These are phyloP conservation scores for Magnusiomyces tetraspermus DNA, from an alignment of 1,139 yeast genomes.

Conservation along the genomic window DNA sequence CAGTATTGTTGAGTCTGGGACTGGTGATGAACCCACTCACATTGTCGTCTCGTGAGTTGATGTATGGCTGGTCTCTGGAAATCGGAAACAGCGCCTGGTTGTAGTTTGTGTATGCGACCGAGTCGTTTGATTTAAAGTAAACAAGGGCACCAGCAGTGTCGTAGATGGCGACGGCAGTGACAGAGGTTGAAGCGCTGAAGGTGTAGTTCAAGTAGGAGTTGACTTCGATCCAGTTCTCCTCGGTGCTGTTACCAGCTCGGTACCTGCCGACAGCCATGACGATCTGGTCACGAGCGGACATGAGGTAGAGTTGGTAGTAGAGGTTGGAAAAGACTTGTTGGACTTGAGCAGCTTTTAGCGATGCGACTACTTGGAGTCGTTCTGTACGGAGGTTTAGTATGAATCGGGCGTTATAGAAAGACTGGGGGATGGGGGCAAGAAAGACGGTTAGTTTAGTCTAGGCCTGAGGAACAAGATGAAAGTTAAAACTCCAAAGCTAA, in stretches of 20 bases:
- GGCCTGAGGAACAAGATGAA: conserved; percentile 13
- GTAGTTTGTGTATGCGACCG: conserved; percentile 2
- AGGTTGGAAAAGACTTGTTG: conserved; percentile 54
- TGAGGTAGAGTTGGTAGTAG: conserved; percentile 61
- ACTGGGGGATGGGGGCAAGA: conserved; percentile 26
- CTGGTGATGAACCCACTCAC: conserved; percentile 15
- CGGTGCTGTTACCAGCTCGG: conserved; percentile 61
- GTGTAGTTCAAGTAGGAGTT: conserved; percentile 47
- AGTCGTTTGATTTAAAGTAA: conserved; percentile 31
- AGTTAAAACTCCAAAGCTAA: conserved; percentile 13
- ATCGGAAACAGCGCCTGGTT: conserved; percentile 7
- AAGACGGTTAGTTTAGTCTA: neutral
- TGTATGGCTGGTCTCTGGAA: neutral
- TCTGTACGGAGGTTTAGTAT: conserved; percentile 58
- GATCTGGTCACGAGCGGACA: conserved; percentile 54
- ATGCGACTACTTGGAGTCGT: conserved; percentile 66
- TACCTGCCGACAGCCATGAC: conserved; percentile 51
- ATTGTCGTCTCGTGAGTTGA: conserved; percentile 26
- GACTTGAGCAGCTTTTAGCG: conserved; percentile 70
- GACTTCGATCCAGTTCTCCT: conserved; percentile 39
- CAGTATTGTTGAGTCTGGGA: conserved; percentile 8
- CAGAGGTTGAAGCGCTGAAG: conserved; percentile 30
- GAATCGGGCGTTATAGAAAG: conserved; percentile 63
- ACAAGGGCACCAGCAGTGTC: conserved; percentile 41
- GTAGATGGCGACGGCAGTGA: conserved; percentile 61